phyloP scores from a whole-genome alignment of 2,329 filamentous ascomycete genomes.

The Aspergillus novoparasiticus region DNA sequence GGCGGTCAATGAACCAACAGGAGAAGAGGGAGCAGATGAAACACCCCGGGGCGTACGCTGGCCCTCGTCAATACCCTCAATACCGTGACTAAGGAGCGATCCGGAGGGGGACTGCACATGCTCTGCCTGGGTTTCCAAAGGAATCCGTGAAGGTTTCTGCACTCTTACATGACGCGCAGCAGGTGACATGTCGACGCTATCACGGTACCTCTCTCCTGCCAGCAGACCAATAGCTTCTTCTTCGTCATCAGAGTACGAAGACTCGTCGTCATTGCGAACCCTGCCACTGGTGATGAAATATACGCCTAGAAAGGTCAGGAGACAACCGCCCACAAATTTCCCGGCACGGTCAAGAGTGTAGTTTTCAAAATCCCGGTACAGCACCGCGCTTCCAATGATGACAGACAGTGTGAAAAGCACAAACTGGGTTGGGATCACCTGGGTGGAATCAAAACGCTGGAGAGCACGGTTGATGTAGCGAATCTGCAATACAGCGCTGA shows the following conservation, averaged over 20 bases:
- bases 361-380: slow-evolving; percentile 93
- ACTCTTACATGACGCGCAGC: slow-evolving; percentile 20
- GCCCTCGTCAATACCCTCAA: slow-evolving; percentile 37
- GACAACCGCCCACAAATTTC: slow-evolving; percentile 89
- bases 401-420: slow-evolving; percentile 95
- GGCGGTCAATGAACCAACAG: slow-evolving; percentile 35
- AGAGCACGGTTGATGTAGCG: slow-evolving; percentile 90
- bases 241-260: slow-evolving; percentile 66
- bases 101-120: slow-evolving; percentile 31
- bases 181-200: slow-evolving; percentile 36
- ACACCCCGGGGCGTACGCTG: slow-evolving; percentile 35
- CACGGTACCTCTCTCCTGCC: slow-evolving; percentile 41
- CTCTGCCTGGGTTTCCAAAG: slow-evolving; percentile 19
- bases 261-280: slow-evolving; percentile 58
- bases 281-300: slow-evolving; percentile 93
- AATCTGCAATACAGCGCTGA: slow-evolving; percentile 92
- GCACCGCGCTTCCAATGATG: slow-evolving; percentile 86
- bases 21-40: slow-evolving; percentile 37
- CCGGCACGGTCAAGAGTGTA: slow-evolving; percentile 70
- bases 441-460: slow-evolving; percentile 93
- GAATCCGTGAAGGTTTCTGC: slow-evolving; percentile 22
- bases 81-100: slow-evolving; percentile 37
- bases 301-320: slow-evolving; percentile 93
- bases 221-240: slow-evolving; percentile 54
- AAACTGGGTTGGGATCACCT: slow-evolving; percentile 97